Evolutionary conservation across 352 stramenopile species (phyloP), one percentile per base, ranked within the genome.

Genomic region (Phytophthora foliorum): DNA sequence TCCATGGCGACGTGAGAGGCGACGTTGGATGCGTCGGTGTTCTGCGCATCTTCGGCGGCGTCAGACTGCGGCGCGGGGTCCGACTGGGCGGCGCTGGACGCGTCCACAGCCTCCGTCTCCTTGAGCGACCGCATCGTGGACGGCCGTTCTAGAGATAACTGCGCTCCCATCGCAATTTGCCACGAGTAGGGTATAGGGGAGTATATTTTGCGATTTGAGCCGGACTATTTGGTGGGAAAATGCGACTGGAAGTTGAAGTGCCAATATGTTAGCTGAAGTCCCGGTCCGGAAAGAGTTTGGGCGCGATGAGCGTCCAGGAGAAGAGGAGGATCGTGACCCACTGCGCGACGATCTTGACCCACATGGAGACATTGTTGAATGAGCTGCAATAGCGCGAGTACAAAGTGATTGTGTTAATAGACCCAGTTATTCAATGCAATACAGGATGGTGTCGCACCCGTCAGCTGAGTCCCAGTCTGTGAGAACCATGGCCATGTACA

Each of bases 401-500:
- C 29, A 19, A 16, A 32, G n/a, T 19, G 24, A 44, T 29, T 24
- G 27, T 21, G 41, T 45, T 32, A n/a, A n/a, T n/a, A n/a, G n/a
- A n/a, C n/a, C n/a, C n/a, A n/a, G n/a, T n/a, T n/a, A n/a, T n/a
- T n/a, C n/a, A n/a, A n/a, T n/a, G n/a, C n/a, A n/a, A 13, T 38
- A 32, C 6, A 27, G 16, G 11, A 55, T 6, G 24, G 31, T 13
- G 14, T 56, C 88, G 41, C 81, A 86, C 63, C 75, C 80, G 55
- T 94, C 66, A 22, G 94, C 89, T 3, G 89, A 92, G 50, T 97
- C 92, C 95, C 96, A 99, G 69, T 97, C 91, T 10, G 96, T 99
- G 42, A 99, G 84, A 31, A 96, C 89, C 95, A 98, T 98, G 2
- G 92, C 79, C 88, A 97, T 97, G 89, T 97, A 99, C 50, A 97